Conservation (phyloP, 1,284 basidiomycete genomes). For the Cutaneotrichosporon sp. region DNA sequence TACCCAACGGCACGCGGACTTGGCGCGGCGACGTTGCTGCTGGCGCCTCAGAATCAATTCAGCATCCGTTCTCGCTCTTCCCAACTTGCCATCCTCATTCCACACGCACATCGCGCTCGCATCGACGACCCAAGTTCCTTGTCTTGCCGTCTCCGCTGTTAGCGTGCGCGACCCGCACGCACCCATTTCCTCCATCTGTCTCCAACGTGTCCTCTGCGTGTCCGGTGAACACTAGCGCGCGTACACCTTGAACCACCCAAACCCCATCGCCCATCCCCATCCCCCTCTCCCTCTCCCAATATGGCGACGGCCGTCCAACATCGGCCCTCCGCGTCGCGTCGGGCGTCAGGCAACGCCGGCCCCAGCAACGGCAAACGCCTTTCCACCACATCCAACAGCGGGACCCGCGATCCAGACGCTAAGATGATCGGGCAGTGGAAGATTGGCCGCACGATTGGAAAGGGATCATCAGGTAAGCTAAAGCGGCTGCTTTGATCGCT, state of each 20-base stretch:
- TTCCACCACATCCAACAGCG: conserved; percentile 14
- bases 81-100: too few species aligned
- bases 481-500: too few species aligned
- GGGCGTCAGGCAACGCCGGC: conserved; percentile 2
- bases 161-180: background rate
- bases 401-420: conserved; percentile 39
- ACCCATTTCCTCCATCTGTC: too few species aligned
- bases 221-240: too few species aligned
- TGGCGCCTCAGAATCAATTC: too few species aligned
- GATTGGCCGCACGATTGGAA: conserved; percentile 83
- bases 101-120: background rate
- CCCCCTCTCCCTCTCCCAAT: background rate
- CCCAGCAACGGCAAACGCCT: conserved; percentile 12
- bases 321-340: conserved; percentile 6
- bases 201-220: too few species aligned
- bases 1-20: too few species aligned
- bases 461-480: conserved; percentile 74
- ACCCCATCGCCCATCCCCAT: background rate
- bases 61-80: too few species aligned
- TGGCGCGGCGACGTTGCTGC: too few species aligned
- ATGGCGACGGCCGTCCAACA: conserved; percentile 11
- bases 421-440: conserved; percentile 79
- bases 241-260: background rate
- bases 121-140: background rate
- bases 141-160: background rate